Evolutionary conservation across 805 yeast species (phyloP).

Genomic region (Candida maltosa): DNA sequence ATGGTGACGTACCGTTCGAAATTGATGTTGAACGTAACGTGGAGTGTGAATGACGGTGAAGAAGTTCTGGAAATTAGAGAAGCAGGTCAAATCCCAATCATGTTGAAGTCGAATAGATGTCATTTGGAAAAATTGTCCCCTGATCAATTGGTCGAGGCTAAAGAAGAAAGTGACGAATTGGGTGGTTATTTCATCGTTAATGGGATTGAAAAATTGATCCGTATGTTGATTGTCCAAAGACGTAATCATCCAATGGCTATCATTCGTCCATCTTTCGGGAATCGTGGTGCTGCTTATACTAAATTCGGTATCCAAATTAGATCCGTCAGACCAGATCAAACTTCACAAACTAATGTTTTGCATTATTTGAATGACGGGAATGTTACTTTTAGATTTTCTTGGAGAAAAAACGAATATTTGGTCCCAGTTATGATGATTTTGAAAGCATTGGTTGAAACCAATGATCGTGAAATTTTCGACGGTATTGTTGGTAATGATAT

Average conservation of each 20-base stretch:
- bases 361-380: slow-evolving; percentile 95
- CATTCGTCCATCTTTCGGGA: slow-evolving; percentile 88
- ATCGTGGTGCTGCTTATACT: slow-evolving; percentile 89
- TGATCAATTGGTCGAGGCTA: slow-evolving; percentile 65
- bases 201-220: slow-evolving; percentile 93
- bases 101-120: slow-evolving; percentile 89
- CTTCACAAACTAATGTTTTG: slow-evolving; percentile 95
- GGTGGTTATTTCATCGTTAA: slow-evolving; percentile 96
- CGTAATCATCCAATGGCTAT: slow-evolving; percentile 98
- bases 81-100: slow-evolving; percentile 86
- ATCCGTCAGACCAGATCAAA: slow-evolving; percentile 93
- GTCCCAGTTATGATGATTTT: slow-evolving; percentile 91
- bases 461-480: slow-evolving; percentile 92
- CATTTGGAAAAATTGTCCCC: slow-evolving; percentile 86
- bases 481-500: slow-evolving; percentile 91
- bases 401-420: slow-evolving; percentile 94
- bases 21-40: slow-evolving; percentile 71
- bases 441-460: slow-evolving; percentile 86
- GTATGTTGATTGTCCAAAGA: slow-evolving; percentile 97
- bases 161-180: slow-evolving; percentile 91
- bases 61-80: slow-evolving; percentile 80
- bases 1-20: slow-evolving; percentile 78
- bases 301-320: slow-evolving; percentile 92
- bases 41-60: slow-evolving; percentile 87
- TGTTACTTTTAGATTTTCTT: slow-evolving; percentile 92